Evolutionary conservation across 2,329 filamentous ascomycete genomes (phyloP).

Genomic region (Xylaria sp.): DNA sequence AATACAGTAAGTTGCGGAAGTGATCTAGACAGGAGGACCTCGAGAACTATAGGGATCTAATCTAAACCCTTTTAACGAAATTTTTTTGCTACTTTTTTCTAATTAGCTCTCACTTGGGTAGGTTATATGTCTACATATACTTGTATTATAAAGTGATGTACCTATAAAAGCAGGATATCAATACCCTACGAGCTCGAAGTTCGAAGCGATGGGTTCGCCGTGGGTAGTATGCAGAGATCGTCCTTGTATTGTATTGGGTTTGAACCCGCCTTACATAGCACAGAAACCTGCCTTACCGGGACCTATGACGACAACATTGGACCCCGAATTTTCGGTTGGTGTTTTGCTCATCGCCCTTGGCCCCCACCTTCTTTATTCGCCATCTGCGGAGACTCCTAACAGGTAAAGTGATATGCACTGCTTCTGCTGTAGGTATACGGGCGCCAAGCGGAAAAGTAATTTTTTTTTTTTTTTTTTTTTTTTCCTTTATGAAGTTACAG

Average conservation of each 20-base stretch:
- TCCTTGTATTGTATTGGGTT: background rate
- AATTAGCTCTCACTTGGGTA: too few species aligned
- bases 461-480: background rate
- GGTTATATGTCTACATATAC: too few species aligned
- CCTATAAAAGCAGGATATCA: too few species aligned
- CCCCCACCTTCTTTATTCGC: conserved; percentile 8
- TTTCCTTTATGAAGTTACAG: background rate
- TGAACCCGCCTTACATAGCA: background rate
- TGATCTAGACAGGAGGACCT: background rate
- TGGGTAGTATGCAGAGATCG: background rate
- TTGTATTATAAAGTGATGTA: too few species aligned
- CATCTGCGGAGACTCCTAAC: background rate
- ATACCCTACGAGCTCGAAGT: background rate
- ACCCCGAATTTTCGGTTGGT: conserved; percentile 11
- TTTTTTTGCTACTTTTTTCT: background rate
- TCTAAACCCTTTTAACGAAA: background rate
- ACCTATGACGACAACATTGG: conserved; percentile 27
- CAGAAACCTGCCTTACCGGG: background rate
- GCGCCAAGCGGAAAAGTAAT: background rate
- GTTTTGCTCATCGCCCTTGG: background rate
- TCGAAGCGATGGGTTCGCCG: background rate
- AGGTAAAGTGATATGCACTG: background rate
- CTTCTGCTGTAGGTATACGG: background rate
- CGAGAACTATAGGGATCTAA: background rate
- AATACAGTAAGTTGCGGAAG: background rate